phyloP scores from a whole-genome alignment of 2,329 filamentous ascomycete species.

The Bertia moriformis region DNA sequence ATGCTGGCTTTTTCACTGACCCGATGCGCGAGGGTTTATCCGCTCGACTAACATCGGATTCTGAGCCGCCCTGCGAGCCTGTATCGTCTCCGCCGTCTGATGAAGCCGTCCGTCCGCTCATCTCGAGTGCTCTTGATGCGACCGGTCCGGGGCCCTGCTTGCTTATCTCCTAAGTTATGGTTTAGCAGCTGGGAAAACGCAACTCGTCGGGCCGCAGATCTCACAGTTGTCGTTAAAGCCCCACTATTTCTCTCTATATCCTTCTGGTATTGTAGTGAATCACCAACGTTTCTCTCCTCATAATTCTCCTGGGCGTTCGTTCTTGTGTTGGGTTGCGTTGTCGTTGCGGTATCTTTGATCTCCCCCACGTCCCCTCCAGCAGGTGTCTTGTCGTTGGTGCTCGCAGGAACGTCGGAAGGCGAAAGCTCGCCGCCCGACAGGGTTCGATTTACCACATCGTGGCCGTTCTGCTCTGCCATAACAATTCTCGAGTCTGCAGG shows the following conservation, averaged over 20 bases:
- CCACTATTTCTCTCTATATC: not conserved
- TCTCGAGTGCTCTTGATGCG: constrained; percentile 17
- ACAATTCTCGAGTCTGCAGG: constrained; percentile 38
- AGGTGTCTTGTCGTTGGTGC: constrained; percentile 34
- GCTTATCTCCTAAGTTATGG: too few relatives aligned
- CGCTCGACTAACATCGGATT: constrained; percentile 45
- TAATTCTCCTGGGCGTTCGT: not conserved
- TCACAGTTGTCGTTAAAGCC: too few relatives aligned
- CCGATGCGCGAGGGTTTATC: constrained; percentile 27
- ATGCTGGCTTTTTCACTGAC: constrained; percentile 42
- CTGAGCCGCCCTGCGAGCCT: constrained; percentile 33
- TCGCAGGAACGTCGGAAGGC: constrained; percentile 53
- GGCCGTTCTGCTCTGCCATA: constrained; percentile 59
- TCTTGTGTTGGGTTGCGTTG: constrained; percentile 3
- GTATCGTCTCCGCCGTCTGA: constrained; percentile 21
- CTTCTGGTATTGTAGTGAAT: not conserved
- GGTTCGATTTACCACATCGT: constrained; percentile 60
- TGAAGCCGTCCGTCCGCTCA: constrained; percentile 18
- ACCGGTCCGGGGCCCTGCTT: constrained; percentile 15
- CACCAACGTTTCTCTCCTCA: not conserved
- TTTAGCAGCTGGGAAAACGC: too few relatives aligned
- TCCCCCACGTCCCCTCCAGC: constrained; percentile 31
- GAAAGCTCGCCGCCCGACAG: constrained; percentile 49
- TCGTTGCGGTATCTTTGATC: constrained; percentile 20
- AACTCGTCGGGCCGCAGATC: too few relatives aligned